Evolutionary conservation across 1,284 basidiomycete species (phyloP), one percentile per base, ranked within the genome.

Genomic region (Boletus mariae): DNA sequence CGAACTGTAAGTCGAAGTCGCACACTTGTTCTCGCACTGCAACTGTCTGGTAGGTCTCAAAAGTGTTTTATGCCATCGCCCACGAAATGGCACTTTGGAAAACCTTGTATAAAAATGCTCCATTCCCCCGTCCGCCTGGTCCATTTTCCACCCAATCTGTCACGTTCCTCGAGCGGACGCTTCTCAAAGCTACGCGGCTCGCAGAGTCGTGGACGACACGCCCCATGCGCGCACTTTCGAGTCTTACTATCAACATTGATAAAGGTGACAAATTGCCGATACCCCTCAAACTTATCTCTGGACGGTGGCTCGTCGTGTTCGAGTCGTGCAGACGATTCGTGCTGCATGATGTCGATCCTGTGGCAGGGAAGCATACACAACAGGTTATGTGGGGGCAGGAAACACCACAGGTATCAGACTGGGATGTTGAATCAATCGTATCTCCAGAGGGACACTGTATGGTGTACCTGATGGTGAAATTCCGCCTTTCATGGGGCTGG

Each of bases 181-280:
- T 57, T 1, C 13, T 54, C 10, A 53, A 34, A 40, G 37, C 43
- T 0, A 15, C 20, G 0, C 50, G 11, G 10, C 55, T 57, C 15
- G 44, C 35, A 5, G 28, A 56, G 13, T 55, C 53, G 2, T 55
- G 53, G 53, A 55, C 53, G 13, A 49, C 45, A 23, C 7, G 23
- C 1, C 23, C 35, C 0, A 31, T 55, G 20, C 38, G 47, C 15
- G 26, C 20, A 0, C 4, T 31, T n/a, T 42, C 43, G 1, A 13
- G 12, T 8, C 3, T 41, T 7, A 15, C 13, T 4, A 42, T 42
- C 23, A 4, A 10, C 2, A 32, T 29, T 23, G 3, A 25, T 25
- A 3, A 25, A 25, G 5, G 25, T 25, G 25, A 25, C 25, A 3
- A 25, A 25, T 25, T 25, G 5, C 25, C 3, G 5, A 25, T 25